Evolutionary conservation across 2,329 filamentous ascomycete species (phyloP).

Genomic region (Rasamsonia emersonii): DNA sequence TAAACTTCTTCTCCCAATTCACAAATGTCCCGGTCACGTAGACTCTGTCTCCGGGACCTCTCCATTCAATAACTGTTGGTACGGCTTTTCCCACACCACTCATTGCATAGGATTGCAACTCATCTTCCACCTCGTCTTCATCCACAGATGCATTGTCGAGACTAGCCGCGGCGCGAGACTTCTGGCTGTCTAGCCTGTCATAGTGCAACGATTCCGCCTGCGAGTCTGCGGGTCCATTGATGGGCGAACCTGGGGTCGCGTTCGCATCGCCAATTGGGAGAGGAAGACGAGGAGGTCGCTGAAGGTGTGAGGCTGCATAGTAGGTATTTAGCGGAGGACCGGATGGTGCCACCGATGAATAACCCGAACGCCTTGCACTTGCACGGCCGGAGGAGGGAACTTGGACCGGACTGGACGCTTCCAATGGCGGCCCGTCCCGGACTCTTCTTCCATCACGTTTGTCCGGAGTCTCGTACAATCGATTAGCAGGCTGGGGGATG

Average conservation of each 20-base stretch:
- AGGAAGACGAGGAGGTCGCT: conserved; percentile 73
- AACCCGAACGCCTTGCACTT: conserved; percentile 20
- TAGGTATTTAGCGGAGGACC: conserved; percentile 42
- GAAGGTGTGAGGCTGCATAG: conserved; percentile 33
- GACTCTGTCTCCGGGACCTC: conserved; percentile 71
- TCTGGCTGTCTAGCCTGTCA: conserved; percentile 40
- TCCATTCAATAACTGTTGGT: conserved; percentile 80
- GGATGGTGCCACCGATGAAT: conserved; percentile 27
- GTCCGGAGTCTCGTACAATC: conserved; percentile 15
- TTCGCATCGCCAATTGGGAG: conserved; percentile 89
- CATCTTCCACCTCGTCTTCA: conserved; percentile 71
- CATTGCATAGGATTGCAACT: conserved; percentile 55
- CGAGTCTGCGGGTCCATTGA: conserved; percentile 61
- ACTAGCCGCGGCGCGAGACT: conserved; percentile 49
- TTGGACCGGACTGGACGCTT: conserved; percentile 31
- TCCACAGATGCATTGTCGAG: conserved; percentile 48
- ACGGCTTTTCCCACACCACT: conserved; percentile 71
- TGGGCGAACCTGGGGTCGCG: conserved; percentile 82
- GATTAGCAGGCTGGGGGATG: conserved; percentile 22
- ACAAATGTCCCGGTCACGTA: conserved; percentile 98
- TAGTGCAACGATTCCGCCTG: conserved; percentile 38
- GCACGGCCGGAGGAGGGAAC: conserved; percentile 25
- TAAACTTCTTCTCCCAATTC: conserved; percentile 92
- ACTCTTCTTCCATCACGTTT: conserved; percentile 14
- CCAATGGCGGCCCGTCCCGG: conserved; percentile 21